Base-by-base conservation (phyloP, 1,284 basidiomycete genomes). In the Phellopilus nigrolimitatus region DNA sequence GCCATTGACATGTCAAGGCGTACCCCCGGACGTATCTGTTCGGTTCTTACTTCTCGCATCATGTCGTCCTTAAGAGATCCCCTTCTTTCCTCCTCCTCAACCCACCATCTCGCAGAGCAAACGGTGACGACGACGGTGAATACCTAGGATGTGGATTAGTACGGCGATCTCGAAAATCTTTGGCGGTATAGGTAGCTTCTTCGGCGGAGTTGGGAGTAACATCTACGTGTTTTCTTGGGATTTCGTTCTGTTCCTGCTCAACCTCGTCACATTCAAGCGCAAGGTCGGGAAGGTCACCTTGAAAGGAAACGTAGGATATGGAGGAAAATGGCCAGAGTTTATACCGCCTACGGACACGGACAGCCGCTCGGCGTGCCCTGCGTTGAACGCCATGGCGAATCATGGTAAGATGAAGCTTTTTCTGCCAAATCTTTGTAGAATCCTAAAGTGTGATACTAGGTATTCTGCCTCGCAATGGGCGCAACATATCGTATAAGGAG, bases 321-420 rank as follows among this genome's bases (percentile, higher is more conserved):
- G 69, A n/a, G 85, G 86, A 0, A 64, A 74, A 46, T 89, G 87
- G 87, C 85, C 87, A 0, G 75, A 80, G 57, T 88, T 72, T 59
- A 65, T 71, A 1, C 64, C 80, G 3, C 77, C 84, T 0, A 67
- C 64, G 55, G 72, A 78, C 17, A 77, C 74, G 0, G 85, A 88
- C 57, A 87, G 84, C 59, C 71, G 86, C 4, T 78, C 76, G 57
- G 74, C 78, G 4, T 89, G 86, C 58, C 86, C 86, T 2, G 82
- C 75, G 2, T 63, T 89, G 55, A 89, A 89, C 58, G 81, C 84
- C 0, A 70, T 89, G 75, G 82, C 84, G 4, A 86, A 87, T 63
- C 84, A 86, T 53, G 85, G 84, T 84, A 55, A 39, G 66, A 2
- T 15, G 24, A 10, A n/a, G 28, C n/a, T 41, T 15, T 36, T 45